Conservation (phyloP, 495 filamentous ascomycete genomes). For the Hypoxylon intermedium region DNA sequence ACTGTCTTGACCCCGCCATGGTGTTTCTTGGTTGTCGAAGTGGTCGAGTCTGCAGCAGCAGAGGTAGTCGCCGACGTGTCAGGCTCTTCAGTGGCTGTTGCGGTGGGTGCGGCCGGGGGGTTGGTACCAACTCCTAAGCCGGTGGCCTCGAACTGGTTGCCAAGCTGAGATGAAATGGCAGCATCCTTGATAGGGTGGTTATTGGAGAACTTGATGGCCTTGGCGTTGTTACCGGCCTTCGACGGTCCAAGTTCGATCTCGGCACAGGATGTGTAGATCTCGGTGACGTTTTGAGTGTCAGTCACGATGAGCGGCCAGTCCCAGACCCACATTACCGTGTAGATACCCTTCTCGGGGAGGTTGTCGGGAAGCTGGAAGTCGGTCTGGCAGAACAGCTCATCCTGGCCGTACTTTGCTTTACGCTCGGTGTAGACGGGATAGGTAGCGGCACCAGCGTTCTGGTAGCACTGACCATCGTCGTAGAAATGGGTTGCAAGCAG, state of each 20-base stretch:
- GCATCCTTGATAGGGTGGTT: constrained; percentile 35
- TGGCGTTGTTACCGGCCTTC: constrained; percentile 16
- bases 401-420: constrained; percentile 54
- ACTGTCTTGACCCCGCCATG: constrained; percentile 35
- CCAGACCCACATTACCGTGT: constrained; percentile 92
- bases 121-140: constrained; percentile 38
- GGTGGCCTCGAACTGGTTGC: constrained; percentile 46
- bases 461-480: constrained; percentile 86
- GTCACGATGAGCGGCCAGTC: constrained; percentile 73
- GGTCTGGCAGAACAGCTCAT: constrained; percentile 75
- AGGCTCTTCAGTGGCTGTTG: background rate
- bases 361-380: constrained; percentile 73
- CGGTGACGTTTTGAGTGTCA: constrained; percentile 49
- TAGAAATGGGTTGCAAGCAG: constrained; percentile 77
- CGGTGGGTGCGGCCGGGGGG: constrained; percentile 25
- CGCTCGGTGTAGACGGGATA: constrained; percentile 63
- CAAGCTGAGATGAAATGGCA: constrained; percentile 48
- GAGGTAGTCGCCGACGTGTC: constrained; percentile 4
- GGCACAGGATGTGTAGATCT: constrained; percentile 84
- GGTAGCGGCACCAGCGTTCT: constrained; percentile 57
- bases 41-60: background rate
- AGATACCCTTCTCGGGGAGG: constrained; percentile 56
- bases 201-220: constrained; percentile 39
- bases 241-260: constrained; percentile 68
- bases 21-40: constrained; percentile 11